Percentiles rank a stretch among this genome's conserved stretches.
These are phyloP conservation scores for Arthroderma uncinatum DNA, from an alignment of 2,329 filamentous ascomycete genomes.

Conservation along the genomic window DNA sequence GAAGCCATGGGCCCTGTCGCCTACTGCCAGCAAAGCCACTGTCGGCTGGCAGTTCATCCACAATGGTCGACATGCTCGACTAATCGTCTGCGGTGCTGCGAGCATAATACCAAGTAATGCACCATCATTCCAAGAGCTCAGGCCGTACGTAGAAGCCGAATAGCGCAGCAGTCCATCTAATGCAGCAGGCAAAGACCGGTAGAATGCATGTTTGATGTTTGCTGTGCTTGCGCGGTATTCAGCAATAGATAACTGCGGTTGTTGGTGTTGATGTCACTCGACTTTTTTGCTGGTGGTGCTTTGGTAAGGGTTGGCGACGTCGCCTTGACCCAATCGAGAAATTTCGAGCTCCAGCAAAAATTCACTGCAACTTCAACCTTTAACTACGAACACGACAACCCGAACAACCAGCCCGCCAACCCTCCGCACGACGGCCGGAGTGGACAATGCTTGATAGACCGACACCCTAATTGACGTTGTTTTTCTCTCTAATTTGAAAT, in stretches of 20 bases:
- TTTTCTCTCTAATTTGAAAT: background rate
- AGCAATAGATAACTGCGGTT: background rate
- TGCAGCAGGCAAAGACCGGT: background rate
- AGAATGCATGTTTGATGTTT: background rate
- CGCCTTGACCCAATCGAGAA: background rate
- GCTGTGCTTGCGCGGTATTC: background rate
- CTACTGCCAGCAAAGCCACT: slow-evolving; percentile 25
- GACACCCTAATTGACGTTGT: background rate
- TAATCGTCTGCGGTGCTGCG: slow-evolving; percentile 1
- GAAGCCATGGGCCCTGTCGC: slow-evolving; percentile 41
- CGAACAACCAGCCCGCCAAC: background rate
- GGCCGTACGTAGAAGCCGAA: background rate
- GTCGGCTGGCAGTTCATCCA: slow-evolving; percentile 7
- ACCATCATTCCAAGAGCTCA: slow-evolving; percentile 3
- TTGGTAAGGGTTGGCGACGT: background rate
- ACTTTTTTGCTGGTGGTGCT: background rate
- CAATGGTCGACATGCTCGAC: slow-evolving; percentile 7
- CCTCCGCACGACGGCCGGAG: background rate
- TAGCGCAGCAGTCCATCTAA: background rate
- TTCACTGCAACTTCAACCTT: background rate
- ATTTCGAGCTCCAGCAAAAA: background rate
- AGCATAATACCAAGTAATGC: background rate
- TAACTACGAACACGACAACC: background rate
- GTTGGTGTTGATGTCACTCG: background rate
- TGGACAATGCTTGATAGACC: background rate